Conservation (phyloP, 306 rosid genomes). For the Spatholobus suberectus region DNA sequence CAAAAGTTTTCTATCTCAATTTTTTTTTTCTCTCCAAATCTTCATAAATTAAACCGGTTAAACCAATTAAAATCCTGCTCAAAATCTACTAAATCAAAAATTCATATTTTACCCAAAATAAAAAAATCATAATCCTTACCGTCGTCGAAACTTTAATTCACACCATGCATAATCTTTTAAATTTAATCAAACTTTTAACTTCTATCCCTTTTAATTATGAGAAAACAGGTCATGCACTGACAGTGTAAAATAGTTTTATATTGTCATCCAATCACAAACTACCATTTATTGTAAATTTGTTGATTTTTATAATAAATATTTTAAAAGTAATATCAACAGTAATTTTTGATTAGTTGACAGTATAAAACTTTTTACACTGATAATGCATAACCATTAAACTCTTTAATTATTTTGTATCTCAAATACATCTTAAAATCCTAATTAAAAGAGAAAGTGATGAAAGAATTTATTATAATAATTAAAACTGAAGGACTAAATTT, state of each 20-base stretch:
- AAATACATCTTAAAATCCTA: not conserved
- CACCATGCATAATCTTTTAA: not conserved
- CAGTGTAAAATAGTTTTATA: too few relatives aligned
- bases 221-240: too few relatives aligned
- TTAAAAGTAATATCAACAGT: too few relatives aligned
- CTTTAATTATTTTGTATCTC: not conserved
- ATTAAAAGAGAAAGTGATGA: not conserved
- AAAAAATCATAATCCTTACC: not conserved
- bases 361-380: too few relatives aligned
- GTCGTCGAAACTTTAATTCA: not conserved
- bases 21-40: too few relatives aligned
- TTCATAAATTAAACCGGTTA: not conserved
- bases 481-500: not conserved
- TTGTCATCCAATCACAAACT: too few relatives aligned
- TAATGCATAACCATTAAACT: too few relatives aligned
- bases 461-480: not conserved
- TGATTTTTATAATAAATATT: too few relatives aligned
- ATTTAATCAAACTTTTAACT: not conserved
- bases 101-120: not conserved
- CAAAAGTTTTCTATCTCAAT: not conserved
- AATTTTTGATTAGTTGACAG: too few relatives aligned
- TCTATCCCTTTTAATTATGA: too few relatives aligned
- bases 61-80: not conserved
- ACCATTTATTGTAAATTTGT: too few relatives aligned
- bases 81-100: not conserved